Evolutionary conservation across 441 rosid genomes (phyloP).

Genomic region (Monsonia emarginata): DNA sequence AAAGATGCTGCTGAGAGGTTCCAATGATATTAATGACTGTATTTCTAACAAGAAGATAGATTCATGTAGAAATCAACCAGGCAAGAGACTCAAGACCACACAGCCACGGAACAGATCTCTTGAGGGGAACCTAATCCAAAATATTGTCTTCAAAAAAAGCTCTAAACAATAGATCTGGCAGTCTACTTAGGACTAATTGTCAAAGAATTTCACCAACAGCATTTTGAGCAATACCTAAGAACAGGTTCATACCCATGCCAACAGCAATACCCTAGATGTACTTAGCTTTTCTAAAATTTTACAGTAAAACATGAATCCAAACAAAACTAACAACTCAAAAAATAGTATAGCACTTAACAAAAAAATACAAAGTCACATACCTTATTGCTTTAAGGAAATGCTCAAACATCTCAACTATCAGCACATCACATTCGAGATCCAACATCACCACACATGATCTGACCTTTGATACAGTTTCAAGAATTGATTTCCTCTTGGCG

Average conservation of each 20-base stretch:
- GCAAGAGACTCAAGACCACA: not conserved
- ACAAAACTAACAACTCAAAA: not conserved
- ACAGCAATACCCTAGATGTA: not conserved
- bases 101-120: not conserved
- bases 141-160: not conserved
- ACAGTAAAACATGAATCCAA: not conserved
- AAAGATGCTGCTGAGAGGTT: not conserved
- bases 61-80: not conserved
- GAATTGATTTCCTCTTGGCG: conserved; percentile 62
- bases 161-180: not conserved
- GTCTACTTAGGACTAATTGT: not conserved
- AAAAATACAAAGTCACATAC: conserved; percentile 27
- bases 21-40: not conserved
- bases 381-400: conserved; percentile 71
- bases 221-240: not conserved
- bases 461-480: conserved; percentile 93
- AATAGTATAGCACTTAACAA: not conserved
- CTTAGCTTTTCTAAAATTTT: not conserved
- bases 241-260: not conserved
- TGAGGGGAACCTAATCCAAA: not conserved
- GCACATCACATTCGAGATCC: conserved; percentile 90
- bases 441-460: conserved; percentile 95
- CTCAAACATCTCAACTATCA: conserved; percentile 83
- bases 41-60: not conserved
- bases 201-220: not conserved